A percentile compares a stretch with the other conserved stretches of the same genome.
These are phyloP conservation scores for Sphagnurus paluster DNA, from an alignment of 1,284 basidiomycete genomes.

Conservation along the genomic window DNA sequence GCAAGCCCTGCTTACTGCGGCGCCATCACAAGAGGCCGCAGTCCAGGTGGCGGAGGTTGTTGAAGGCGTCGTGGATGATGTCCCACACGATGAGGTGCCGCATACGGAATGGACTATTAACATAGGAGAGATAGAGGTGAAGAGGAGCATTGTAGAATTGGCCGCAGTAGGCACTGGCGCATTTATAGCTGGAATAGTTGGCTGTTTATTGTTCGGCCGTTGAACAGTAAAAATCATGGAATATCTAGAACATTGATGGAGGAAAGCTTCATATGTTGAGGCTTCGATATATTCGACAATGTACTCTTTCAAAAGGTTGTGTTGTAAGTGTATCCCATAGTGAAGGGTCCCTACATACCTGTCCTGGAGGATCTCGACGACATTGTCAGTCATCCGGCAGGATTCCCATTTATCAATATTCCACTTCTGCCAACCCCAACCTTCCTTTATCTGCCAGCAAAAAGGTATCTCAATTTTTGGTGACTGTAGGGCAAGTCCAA, in stretches of 20 bases:
- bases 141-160: slow-evolving; percentile 27
- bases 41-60: slow-evolving; percentile 1
- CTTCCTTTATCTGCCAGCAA: slow-evolving; percentile 58
- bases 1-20: slow-evolving; percentile 14
- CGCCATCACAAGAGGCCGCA: slow-evolving; percentile 5
- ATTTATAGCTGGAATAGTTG: slow-evolving; percentile 32
- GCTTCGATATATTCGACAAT: slow-evolving; percentile 47
- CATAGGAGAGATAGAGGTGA: slow-evolving; percentile 8
- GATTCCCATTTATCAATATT: slow-evolving; percentile 56
- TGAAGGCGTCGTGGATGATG: not conserved
- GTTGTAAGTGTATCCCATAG: not conserved
- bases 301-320: slow-evolving; percentile 35
- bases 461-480: not conserved
- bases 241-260: too few relatives aligned
- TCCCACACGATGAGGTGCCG: slow-evolving; percentile 1
- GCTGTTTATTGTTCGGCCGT: slow-evolving; percentile 21
- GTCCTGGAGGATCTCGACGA: slow-evolving; percentile 53
- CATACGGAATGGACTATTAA: slow-evolving; percentile 8
- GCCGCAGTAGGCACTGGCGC: slow-evolving; percentile 33
- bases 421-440: slow-evolving; percentile 76
- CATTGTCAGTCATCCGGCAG: slow-evolving; percentile 39
- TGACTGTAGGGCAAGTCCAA: not conserved
- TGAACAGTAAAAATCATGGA: slow-evolving; percentile 11
- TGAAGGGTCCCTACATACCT: slow-evolving; percentile 37
- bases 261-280: slow-evolving; percentile 21